Base-by-base conservation (phyloP, 352 stramenopile genomes). In the Phytophthora sansomeana region DNA sequence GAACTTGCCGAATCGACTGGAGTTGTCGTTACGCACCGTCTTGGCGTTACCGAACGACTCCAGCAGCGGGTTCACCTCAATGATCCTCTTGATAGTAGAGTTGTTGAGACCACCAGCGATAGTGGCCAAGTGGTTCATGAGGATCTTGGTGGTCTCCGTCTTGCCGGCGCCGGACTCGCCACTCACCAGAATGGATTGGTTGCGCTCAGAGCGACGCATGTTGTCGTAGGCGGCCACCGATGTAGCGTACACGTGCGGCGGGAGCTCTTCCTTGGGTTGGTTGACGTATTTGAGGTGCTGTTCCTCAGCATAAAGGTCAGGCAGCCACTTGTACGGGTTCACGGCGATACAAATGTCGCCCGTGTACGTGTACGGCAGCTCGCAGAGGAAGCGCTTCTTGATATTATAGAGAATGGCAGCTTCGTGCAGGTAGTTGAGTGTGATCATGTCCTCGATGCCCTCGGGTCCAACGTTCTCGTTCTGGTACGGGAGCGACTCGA, bases 41-140 rank as follows among this genome's bases (percentile, higher is more conserved):
- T 98, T 97, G 58, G 97, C 96, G 74, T 99, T 99, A 69, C 98
- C 98, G 77, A 99, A 99, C 10, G 93, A 95, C 81, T 99, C 98
- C 2, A 99, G 83, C 42, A 99, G 83, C n/a, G 98, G 97, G 79
- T 99, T 99, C 17, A 97, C 97, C 55, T 98, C 95, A 24, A 99
- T 90, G 51, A 99, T 98, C 57, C 94, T 91, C 63, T 98, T 98
- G 63, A 98, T 97, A 26, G 96, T 97, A n/a, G 80, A 85, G 78
- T 98, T 92, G 80, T 98, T 95, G 10, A 91, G 47, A 36, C 81
- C 81, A 21, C 85, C 85, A 24, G 81, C 83, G 59, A 93, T 94
- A 8, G 81, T 89, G 16, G 89, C 88, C 61, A 97, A 50, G 69
- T 96, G 83, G 72, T 93, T 92, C 84, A 92, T 91, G 19, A 93